phyloP scores from a whole-genome alignment of 2,329 filamentous ascomycete species.

The Tolypocladium tundrense region DNA sequence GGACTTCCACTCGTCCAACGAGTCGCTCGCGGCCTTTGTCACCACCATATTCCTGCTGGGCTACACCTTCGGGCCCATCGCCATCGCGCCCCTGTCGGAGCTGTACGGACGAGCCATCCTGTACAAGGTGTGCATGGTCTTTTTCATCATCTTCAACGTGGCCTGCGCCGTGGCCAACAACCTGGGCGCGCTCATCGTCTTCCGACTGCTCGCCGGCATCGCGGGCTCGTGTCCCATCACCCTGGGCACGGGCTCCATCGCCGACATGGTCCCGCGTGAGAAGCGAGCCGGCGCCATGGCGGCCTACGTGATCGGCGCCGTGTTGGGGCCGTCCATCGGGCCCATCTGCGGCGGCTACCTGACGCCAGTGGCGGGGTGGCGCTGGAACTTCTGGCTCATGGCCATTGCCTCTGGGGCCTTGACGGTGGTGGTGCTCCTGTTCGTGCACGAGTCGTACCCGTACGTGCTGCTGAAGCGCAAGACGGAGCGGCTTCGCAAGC shows the following conservation, averaged over 20 bases:
- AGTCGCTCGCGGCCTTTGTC: conserved; percentile 30
- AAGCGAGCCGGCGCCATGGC: conserved; percentile 55
- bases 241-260: conserved; percentile 55
- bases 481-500: conserved; percentile 42
- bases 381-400: conserved; percentile 30
- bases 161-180: conserved; percentile 42
- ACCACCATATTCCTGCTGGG: conserved; percentile 37
- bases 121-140: conserved; percentile 29
- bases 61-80: conserved; percentile 47
- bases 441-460: conserved; percentile 56
- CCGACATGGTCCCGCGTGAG: conserved; percentile 50
- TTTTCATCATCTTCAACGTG: conserved; percentile 43
- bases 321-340: conserved; percentile 45
- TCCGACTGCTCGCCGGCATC: conserved; percentile 50
- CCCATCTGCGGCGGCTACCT: conserved; percentile 35
- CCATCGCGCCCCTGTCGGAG: conserved; percentile 55
- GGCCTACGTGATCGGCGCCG: conserved; percentile 51
- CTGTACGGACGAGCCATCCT: conserved; percentile 42
- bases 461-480: conserved; percentile 47
- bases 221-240: conserved; percentile 54
- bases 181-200: conserved; percentile 51
- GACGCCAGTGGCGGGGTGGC: conserved; percentile 32
- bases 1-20: conserved; percentile 26
- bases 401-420: conserved; percentile 17
- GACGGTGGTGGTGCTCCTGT: conserved; percentile 18